These are phyloP conservation scores for Lentinus polychrous DNA, from an alignment of 1,284 basidiomycete species.

Conservation along the genomic window DNA sequence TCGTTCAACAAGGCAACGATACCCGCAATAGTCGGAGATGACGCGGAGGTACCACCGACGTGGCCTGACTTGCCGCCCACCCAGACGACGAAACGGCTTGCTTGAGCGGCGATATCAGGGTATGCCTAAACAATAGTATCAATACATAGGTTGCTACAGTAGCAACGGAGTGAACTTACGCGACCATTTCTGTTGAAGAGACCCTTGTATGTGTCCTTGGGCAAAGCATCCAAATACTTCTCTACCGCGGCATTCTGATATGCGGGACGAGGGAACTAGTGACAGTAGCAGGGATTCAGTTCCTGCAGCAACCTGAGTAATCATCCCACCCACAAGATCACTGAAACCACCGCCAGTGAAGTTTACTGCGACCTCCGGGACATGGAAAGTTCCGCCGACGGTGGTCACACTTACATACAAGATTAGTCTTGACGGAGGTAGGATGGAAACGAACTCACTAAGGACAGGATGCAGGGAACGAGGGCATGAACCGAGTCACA, in stretches of 20 bases:
- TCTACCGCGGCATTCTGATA: constrained; percentile 45
- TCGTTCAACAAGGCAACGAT: constrained; percentile 53
- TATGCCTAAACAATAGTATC: constrained; percentile 14
- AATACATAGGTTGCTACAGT: background rate
- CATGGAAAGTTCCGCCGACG: constrained; percentile 50
- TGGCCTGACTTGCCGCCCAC: constrained; percentile 17
- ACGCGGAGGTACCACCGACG: constrained; percentile 48
- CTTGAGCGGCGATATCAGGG: constrained; percentile 39
- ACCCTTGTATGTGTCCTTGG: constrained; percentile 43
- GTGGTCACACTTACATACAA: constrained; percentile 37
- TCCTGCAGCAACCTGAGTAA: constrained; percentile 1
- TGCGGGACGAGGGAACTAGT: constrained; percentile 44
- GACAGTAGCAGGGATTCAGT: background rate
- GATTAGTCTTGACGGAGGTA: background rate
- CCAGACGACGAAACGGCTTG: constrained; percentile 25
- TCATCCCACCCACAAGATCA: constrained; percentile 46
- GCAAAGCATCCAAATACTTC: constrained; percentile 37
- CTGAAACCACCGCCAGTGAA: constrained; percentile 70
- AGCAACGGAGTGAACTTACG: constrained; percentile 6
- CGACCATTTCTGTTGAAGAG: constrained; percentile 31
- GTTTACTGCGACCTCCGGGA: constrained; percentile 50
- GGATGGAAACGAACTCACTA: constrained; percentile 25
- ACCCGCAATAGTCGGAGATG: constrained; percentile 42
- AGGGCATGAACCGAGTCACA: constrained; percentile 47
- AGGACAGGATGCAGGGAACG: constrained; percentile 52